Conservation (phyloP, 345 rosid species). For the Brassica juncea region DNA sequence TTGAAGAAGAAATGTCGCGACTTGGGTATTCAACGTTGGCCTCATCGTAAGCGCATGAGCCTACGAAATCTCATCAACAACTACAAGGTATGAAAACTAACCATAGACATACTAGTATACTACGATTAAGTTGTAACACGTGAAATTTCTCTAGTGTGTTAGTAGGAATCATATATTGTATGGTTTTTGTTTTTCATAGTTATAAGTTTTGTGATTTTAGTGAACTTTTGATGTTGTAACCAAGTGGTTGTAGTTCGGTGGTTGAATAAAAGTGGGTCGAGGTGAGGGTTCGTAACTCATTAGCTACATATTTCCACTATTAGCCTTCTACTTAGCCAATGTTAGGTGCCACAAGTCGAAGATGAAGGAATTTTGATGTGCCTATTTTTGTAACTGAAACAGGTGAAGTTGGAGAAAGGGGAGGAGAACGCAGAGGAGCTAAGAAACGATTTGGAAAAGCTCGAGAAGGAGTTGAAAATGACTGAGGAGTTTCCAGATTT, state of each 20-base stretch:
- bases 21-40: constrained; percentile 60
- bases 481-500: constrained; percentile 58
- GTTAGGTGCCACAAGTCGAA: neutral
- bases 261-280: neutral
- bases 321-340: neutral
- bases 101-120: neutral
- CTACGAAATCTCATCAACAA: constrained; percentile 53
- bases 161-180: neutral
- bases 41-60: constrained; percentile 63
- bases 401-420: constrained; percentile 36
- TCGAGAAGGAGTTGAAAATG: constrained; percentile 58
- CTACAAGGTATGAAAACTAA: constrained; percentile 41
- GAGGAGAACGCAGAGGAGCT: constrained; percentile 29
- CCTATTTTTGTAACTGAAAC: neutral
- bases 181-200: neutral
- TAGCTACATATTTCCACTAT: neutral
- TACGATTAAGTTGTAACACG: neutral
- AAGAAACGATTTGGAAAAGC: constrained; percentile 44
- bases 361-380: neutral
- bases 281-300: neutral
- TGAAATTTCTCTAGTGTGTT: neutral
- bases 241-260: neutral
- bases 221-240: neutral
- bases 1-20: constrained; percentile 67
- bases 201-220: neutral